Evolutionary conservation across 768 basidiomycete genomes (phyloP).

Genomic region (Phaffia tasmanica): DNA sequence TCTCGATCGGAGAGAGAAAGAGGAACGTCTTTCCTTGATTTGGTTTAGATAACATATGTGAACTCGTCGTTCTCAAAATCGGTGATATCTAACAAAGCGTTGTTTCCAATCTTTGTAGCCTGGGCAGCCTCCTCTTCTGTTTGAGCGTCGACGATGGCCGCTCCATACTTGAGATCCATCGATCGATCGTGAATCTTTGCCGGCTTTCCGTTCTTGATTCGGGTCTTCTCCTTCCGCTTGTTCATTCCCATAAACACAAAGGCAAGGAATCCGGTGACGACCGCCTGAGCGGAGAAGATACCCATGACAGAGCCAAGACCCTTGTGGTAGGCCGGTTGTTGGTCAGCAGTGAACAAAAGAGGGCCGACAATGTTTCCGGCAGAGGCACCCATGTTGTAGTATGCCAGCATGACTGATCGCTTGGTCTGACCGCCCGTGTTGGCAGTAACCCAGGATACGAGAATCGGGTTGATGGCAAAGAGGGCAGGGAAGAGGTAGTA

Average conservation of each 20-base stretch:
- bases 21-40: background rate
- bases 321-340: conserved; percentile 37
- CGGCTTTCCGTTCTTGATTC: conserved; percentile 39
- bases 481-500: conserved; percentile 37
- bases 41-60: conserved; percentile 29
- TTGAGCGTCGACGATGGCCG: conserved; percentile 21
- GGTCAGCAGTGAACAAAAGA: conserved; percentile 23
- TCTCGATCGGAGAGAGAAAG: no score
- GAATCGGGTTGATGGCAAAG: conserved; percentile 36
- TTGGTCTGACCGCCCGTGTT: conserved; percentile 32
- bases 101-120: conserved; percentile 15
- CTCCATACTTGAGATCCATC: conserved; percentile 31
- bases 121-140: conserved; percentile 19
- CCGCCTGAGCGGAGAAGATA: conserved; percentile 41
- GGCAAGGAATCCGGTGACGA: conserved; percentile 39
- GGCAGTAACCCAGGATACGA: conserved; percentile 29
- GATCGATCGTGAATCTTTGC: conserved; percentile 40
- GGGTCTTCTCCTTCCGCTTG: conserved; percentile 37
- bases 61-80: conserved; percentile 34
- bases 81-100: conserved; percentile 29
- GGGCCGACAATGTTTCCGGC: conserved; percentile 34
- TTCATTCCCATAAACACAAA: conserved; percentile 41
- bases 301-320: conserved; percentile 41
- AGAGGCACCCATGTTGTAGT: conserved; percentile 29
- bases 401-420: background rate